Evolutionary conservation across 441 rosid species (phyloP), one percentile per base, ranked within the genome.

Genomic region (Syzygium malaccense): DNA sequence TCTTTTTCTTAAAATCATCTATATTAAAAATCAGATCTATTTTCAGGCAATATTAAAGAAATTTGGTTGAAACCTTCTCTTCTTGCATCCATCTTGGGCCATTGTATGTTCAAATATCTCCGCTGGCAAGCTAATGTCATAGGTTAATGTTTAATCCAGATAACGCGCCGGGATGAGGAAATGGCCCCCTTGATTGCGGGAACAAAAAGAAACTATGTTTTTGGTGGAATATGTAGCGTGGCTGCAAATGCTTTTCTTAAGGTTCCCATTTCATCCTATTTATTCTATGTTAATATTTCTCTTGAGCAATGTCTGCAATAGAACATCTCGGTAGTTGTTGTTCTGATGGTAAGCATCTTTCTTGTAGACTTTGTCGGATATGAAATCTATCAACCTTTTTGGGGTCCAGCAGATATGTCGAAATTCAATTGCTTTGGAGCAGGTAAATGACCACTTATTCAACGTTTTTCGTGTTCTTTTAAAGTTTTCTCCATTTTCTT

Each of bases 371-470:
- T 93, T 98, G 93, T 97, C 95, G 20, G 96, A 95, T 92, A 92
- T 98, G 95, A 96, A 94, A 87, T 93, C 95, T 41, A 92, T 96
- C 91, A 98, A 97, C 91, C 98, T 98, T 88, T 97, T 98, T n/a
- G 99, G 99, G 89, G 99, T 97, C 91, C 99, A 98, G 91, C 99
- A 96, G 92, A 96, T 97, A 88, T 97, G 99, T 89, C 95, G 99
- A 79, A 98, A 98, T 92, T 92, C 98, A 87, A 97, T 98, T 88
- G 99, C 99, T 53, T 88, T 98, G 91, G 99, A 98, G 90, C 99
- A 97, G 98, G 99, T 97, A 89, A 89, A 88, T 54, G 57, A 19
- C 20, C 60, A 64, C n/a, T 53, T 48, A 28, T n/a, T 33, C 85
- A 30, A 55, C 4, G 4, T 51, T 23, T 26, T 51, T 71, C 7